Evolutionary conservation across 164 flowering plant genomes (phyloP).

Genomic region (Warburgia ugandensis): DNA sequence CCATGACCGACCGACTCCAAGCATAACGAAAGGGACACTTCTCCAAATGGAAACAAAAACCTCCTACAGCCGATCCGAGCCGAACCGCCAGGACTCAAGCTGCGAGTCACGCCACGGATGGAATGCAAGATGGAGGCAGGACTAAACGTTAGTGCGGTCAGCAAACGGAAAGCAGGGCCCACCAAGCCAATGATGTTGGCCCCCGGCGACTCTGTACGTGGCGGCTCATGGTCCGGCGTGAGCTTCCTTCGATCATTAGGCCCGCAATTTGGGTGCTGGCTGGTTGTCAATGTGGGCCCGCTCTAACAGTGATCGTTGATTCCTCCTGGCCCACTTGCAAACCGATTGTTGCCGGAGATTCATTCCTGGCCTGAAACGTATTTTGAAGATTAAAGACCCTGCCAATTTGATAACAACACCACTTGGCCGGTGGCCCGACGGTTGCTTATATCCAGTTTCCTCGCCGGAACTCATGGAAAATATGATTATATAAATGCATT

Average conservation of each 20-base stretch:
- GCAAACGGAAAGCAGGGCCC: no score
- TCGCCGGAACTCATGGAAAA: no score
- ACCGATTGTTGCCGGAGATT: not conserved
- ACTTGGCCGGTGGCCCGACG: no score
- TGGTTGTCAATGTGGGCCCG: constrained; percentile 24
- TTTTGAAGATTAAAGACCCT: not conserved
- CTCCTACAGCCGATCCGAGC: not conserved
- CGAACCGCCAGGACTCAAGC: no score
- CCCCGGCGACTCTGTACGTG: constrained; percentile 21
- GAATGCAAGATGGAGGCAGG: no score
- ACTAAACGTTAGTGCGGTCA: no score
- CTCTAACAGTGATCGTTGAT: not conserved
- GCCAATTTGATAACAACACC: no score
- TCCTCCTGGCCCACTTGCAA: no score
- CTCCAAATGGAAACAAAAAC: constrained; percentile 37
- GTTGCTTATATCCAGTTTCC: no score
- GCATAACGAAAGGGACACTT: constrained; percentile 26
- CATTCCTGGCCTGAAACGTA: not conserved
- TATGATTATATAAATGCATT: no score
- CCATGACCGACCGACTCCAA: constrained; percentile 38
- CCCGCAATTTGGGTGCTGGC: constrained; percentile 31
- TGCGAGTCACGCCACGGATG: no score
- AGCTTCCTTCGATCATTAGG: constrained; percentile 34
- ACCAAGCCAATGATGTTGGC: constrained; percentile 19
- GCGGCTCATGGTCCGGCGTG: constrained; percentile 65